Evolutionary conservation across 257 asterid genomes (phyloP).

Genomic region (Cinchona pubescens): DNA sequence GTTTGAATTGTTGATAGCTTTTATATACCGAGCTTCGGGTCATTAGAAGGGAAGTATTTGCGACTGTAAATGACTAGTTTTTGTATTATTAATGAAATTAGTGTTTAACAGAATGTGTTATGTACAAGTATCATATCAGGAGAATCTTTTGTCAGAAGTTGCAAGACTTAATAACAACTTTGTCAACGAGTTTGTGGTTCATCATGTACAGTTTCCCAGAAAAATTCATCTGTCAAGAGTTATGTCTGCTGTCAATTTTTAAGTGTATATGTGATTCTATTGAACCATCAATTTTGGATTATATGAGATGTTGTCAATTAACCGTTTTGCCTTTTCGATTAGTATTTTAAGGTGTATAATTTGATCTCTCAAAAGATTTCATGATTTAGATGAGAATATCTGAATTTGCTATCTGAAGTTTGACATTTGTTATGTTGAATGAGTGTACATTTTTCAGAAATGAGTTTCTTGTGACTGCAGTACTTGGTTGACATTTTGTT

Average conservation of each 20-base stretch:
- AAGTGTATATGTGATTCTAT: not conserved
- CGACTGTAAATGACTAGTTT: no score
- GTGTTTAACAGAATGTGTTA: no score
- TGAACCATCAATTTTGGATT: not conserved
- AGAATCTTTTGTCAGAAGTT: not conserved
- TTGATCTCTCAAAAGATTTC: not conserved
- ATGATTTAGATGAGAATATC: not conserved
- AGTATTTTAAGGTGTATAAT: not conserved
- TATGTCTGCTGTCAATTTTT: not conserved
- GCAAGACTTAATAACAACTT: not conserved
- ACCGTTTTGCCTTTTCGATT: not conserved
- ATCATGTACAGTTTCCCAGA: not conserved
- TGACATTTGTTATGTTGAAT: conserved; percentile 2
- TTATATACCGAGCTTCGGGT: no score
- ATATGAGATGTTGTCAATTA: not conserved
- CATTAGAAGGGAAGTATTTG: no score
- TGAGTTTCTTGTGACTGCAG: conserved; percentile 86
- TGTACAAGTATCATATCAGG: no score
- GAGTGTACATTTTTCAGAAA: conserved; percentile 70
- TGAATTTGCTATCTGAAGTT: conserved; percentile 7
- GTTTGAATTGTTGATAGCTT: no score
- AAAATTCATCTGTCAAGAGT: not conserved
- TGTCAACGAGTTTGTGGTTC: not conserved
- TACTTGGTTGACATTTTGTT: conserved; percentile 81
- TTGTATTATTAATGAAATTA: no score